A percentile compares a stretch with the other conserved stretches of the same genome.
Conservation (phyloP, 1,284 basidiomycete genomes). For the Earliella scabrosa region DNA sequence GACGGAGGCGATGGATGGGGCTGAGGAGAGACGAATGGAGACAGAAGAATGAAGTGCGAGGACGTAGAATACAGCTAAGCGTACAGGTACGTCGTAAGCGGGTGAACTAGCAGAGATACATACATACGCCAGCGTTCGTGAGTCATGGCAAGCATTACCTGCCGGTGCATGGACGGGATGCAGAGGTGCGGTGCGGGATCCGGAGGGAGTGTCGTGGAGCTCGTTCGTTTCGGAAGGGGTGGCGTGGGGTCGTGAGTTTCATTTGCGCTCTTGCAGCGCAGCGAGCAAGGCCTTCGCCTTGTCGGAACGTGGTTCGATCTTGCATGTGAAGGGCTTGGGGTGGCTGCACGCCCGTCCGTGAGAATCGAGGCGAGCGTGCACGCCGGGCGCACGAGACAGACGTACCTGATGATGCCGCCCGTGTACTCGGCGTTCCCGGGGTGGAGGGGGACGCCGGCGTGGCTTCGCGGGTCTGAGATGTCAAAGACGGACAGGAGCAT, state of each 20-base stretch:
- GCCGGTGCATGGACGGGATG: neutral
- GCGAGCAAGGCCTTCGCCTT: slow-evolving; percentile 23
- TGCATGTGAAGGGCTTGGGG: slow-evolving; percentile 36
- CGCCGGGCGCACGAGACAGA: neutral
- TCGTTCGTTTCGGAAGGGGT: neutral
- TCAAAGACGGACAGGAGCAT: slow-evolving; percentile 35
- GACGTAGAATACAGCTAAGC: neutral
- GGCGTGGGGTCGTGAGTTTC: neutral
- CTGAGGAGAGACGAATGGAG: neutral
- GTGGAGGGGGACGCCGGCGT: slow-evolving; percentile 25
- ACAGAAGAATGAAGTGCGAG: no score
- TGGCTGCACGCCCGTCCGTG: slow-evolving; percentile 21
- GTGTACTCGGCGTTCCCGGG: slow-evolving; percentile 25
- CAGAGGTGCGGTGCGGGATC: no score
- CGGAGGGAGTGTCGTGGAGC: neutral
- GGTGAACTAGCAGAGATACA: neutral
- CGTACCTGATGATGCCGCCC: slow-evolving; percentile 29
- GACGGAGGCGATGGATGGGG: neutral
- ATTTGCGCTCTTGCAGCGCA: slow-evolving; percentile 7
- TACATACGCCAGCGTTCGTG: neutral
- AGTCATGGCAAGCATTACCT: neutral
- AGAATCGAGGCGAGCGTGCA: neutral
- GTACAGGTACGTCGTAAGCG: neutral
- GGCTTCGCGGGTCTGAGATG: slow-evolving; percentile 30
- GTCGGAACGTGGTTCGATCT: slow-evolving; percentile 31